These are phyloP conservation scores for Cardiospermum halicacabum DNA, from an alignment of 345 rosid species.

Conservation along the genomic window DNA sequence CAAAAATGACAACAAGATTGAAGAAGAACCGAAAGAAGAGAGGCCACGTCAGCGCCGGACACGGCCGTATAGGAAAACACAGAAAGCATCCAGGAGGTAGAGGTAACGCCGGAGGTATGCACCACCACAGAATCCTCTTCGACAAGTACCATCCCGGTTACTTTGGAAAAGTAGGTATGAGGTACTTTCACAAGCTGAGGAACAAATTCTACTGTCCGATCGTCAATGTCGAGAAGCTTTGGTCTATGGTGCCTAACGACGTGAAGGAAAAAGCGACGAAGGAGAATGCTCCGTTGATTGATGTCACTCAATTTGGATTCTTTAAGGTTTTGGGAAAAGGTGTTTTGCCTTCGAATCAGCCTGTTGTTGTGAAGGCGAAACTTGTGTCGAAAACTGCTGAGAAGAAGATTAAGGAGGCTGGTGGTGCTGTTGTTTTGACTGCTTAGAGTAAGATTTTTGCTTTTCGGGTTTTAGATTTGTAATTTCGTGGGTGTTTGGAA, in stretches of 20 bases:
- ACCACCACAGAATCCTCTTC: constrained; percentile 1
- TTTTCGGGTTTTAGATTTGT: no score
- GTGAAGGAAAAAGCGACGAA: not conserved
- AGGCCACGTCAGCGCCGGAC: not conserved
- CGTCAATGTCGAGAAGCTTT: not conserved
- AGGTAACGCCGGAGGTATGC: not conserved
- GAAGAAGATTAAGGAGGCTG: constrained; percentile 1
- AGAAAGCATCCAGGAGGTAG: not conserved
- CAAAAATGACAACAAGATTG: not conserved
- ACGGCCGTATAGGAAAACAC: not conserved
- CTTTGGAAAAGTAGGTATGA: not conserved
- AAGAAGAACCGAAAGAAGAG: not conserved
- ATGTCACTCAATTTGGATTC: not conserved
- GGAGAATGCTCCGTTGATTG: not conserved
- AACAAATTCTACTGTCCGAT: not conserved
- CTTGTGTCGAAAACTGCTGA: not conserved
- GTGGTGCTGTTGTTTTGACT: not conserved
- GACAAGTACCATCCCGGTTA: not conserved
- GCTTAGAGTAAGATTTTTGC: no score
- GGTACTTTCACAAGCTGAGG: constrained; percentile 3
- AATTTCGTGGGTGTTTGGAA: no score
- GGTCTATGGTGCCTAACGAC: not conserved
- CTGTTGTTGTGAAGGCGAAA: not conserved
- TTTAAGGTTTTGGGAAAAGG: not conserved
- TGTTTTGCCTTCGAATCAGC: not conserved